Base-by-base conservation (phyloP, 345 rosid genomes). In the Balakata baccata region DNA sequence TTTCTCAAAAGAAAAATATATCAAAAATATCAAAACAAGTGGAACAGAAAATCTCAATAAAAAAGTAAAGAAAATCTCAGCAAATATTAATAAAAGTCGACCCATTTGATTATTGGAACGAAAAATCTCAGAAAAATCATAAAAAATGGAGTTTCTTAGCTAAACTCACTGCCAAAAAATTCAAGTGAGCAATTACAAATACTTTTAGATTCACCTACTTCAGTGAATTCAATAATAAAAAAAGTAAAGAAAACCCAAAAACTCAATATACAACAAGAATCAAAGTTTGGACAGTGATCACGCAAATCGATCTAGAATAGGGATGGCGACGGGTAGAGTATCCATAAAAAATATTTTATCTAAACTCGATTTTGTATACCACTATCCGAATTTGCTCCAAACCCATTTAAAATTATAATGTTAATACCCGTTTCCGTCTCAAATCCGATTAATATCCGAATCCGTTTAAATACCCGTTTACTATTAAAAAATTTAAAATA, bases 231-330 rank as follows among this genome's bases (percentile, higher is more conserved):
- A 53, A 4, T 4, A 14, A 29, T n/a, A n/a, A 49, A 20, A 41
- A 9, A 2, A 20, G 6, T 8, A 65, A 68, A 73, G 39, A 43
- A 56, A 66, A 62, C n/a, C 78, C 57, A 70, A 25, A n/a, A 39
- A 70, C 50, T 1, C 29, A 64, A 23, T 63, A 61, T 13, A 7
- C 8, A 61, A 12, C n/a, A 52, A 75, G 45, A 20, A 39, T 20
- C 17, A 38, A 3, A 16, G 6, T 17, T 13, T 63, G 13, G 51
- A 20, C 56, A 39, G 11, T 0, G 47, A 22, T 18, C 4, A 46
- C 3, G 47, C 13, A 41, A 41, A 66, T 1, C 14, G 18, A 63
- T 39, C 38, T 22, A n/a, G n/a, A n/a, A n/a, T n/a, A n/a, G n/a
- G n/a, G n/a, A n/a, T n/a, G n/a, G n/a, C n/a, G n/a, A n/a, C n/a